Conservation (phyloP, 305 asterid species). For the Lippia alba region DNA sequence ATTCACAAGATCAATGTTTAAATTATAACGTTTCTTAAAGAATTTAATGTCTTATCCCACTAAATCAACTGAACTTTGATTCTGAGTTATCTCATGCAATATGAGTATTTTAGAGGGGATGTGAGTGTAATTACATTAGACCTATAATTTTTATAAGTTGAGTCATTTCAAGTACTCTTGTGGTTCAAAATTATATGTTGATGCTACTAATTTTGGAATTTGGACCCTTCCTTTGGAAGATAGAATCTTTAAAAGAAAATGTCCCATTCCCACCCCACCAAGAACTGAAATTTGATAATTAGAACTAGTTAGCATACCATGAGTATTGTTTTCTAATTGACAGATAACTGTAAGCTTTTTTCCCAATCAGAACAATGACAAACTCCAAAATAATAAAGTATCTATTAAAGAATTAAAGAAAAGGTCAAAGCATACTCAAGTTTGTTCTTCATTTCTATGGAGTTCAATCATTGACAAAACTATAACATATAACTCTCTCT, state of each 20-base stretch:
- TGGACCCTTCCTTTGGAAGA: neutral
- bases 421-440: constrained; percentile 2
- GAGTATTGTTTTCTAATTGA: constrained; percentile 1
- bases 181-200: constrained; percentile 8
- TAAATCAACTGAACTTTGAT: too few relatives aligned
- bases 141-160: neutral
- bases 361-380: constrained; percentile 7
- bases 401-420: constrained; percentile 2
- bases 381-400: constrained; percentile 5
- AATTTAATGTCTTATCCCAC: too few relatives aligned
- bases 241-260: neutral
- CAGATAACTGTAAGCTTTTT: neutral
- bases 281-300: neutral
- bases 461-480: neutral
- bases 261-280: neutral
- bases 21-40: too few relatives aligned
- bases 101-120: too few relatives aligned
- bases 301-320: neutral
- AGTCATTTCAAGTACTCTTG: neutral
- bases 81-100: too few relatives aligned
- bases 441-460: neutral
- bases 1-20: too few relatives aligned
- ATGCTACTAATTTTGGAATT: neutral
- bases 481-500: neutral
- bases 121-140: too few relatives aligned